Percentiles rank a stretch among this genome's conserved stretches.
Evolutionary conservation across 2,329 filamentous ascomycete genomes (phyloP).

Genomic region (Cercospora sesami): DNA sequence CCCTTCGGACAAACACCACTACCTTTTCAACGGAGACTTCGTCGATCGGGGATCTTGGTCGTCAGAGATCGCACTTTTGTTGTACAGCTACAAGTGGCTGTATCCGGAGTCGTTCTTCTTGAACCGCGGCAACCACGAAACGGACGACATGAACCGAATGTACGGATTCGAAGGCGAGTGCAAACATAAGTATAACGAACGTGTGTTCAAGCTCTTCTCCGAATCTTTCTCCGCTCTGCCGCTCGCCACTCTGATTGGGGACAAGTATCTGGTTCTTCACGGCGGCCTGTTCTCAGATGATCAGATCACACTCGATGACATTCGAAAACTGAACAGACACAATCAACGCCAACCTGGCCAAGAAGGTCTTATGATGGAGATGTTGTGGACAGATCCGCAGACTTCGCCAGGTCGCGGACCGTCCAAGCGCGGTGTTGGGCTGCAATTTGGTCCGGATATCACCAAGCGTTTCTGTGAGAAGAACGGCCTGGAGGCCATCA

Average conservation of each 20-base stretch:
- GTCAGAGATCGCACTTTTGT: conserved; percentile 86
- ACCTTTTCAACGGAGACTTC: conserved; percentile 98
- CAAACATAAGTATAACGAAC: conserved; percentile 96
- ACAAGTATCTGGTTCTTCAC: conserved; percentile 88
- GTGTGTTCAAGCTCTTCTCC: conserved; percentile 94
- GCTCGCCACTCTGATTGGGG: conserved; percentile 84
- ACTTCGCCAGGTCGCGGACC: conserved; percentile 80
- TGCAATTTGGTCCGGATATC: conserved; percentile 95
- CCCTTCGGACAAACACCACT: conserved; percentile 82
- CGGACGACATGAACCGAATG: conserved; percentile 88
- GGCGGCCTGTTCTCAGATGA: conserved; percentile 96
- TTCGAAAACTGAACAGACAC: conserved; percentile 88
- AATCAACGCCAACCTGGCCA: conserved; percentile 91
- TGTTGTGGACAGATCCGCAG: conserved; percentile 99
- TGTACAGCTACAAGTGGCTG: conserved; percentile 97
- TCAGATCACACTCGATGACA: conserved; percentile 86
- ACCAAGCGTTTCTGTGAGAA: conserved; percentile 96
- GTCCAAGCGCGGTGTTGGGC: conserved; percentile 92
- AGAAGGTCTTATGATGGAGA: conserved; percentile 98
- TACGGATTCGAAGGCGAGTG: conserved; percentile 99
- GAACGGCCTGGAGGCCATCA: conserved; percentile 91
- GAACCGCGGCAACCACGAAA: conserved; percentile 98
- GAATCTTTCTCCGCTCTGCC: conserved; percentile 96
- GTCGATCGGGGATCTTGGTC: conserved; percentile 98
- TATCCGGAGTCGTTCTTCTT: conserved; percentile 82